Base-by-base conservation (phyloP, 2,329 filamentous ascomycete genomes). In the Fonsecaea pugnacius region DNA sequence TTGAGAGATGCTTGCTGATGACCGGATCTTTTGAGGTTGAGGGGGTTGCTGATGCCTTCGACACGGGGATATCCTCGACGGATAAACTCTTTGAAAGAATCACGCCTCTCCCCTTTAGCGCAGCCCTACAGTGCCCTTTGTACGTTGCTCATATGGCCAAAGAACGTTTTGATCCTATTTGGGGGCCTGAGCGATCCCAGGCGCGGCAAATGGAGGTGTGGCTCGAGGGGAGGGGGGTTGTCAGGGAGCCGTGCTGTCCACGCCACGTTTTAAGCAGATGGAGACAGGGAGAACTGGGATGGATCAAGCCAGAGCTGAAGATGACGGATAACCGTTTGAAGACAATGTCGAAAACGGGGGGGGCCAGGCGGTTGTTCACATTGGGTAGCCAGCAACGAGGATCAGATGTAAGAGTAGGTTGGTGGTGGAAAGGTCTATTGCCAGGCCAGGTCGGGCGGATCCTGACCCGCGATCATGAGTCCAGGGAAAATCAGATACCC, bases 11-110 rank as follows among this genome's bases (percentile, higher is more conserved):
- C 52, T 62, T 62, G 65, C 52, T 62, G 65, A 60, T 60, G 62
- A 63, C 54, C 51, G 56, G 56, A 59, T 48, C 33, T 21, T 59
- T 53, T 62, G 54, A 63, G 53, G 51, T 55, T 21, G 59, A 59
- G 60, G 46, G 36, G 54, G 56, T n/a, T 63, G 60, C 61, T 62
- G 58, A 65, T 67, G 60, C 51, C 43, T 24, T 35, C 43, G 30
- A 65, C 58, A 38, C 60, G 59, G 51, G 60, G 46, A 53, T 60
- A 52, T 52, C 55, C 52, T 65, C 61, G 52, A 63, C 21, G 59
- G 59, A 54, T 63, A 65, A 67, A 58, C 62, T 24, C 55, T 63
- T 67, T 60, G 64, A 53, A 30, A 63, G 33, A 48, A n/a, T 51
- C 48, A 53, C 48, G 43, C 48, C 51, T 52, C 52, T 51, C 50